Evolutionary conservation across 768 basidiomycete genomes (phyloP).

Genomic region (Boletus rubescentipes): DNA sequence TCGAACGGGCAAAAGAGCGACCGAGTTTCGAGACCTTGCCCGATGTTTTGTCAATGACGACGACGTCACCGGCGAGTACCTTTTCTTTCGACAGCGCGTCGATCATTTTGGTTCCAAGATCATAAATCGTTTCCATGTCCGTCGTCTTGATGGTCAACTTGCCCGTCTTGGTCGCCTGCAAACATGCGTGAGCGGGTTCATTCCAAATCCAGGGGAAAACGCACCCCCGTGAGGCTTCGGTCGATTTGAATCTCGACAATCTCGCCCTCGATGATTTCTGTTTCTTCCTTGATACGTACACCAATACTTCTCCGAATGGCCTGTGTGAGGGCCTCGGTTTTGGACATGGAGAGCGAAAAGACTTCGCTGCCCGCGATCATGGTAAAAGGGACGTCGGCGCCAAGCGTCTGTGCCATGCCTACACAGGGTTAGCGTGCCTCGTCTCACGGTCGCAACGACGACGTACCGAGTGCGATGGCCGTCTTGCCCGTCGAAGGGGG

Average conservation of each 20-base stretch:
- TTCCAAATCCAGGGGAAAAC: constrained; percentile 10
- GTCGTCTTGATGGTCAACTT: constrained; percentile 97
- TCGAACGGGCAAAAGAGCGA: constrained; percentile 92
- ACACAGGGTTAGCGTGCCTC: neutral
- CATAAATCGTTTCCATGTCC: constrained; percentile 99
- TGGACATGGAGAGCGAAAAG: constrained; percentile 97
- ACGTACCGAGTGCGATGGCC: constrained; percentile 90
- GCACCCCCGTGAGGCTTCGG: constrained; percentile 91
- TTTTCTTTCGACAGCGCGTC: constrained; percentile 97
- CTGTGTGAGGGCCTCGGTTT: constrained; percentile 97
- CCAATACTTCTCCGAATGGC: constrained; percentile 96
- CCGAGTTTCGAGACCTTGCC: constrained; percentile 97
- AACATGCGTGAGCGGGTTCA: neutral
- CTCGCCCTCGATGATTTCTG: constrained; percentile 96
- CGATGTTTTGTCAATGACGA: constrained; percentile 96
- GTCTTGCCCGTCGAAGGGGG: constrained; percentile 98
- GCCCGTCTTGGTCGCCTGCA: constrained; percentile 93
- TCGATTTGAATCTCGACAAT: constrained; percentile 99
- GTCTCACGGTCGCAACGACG: no score
- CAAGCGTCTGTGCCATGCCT: constrained; percentile 97
- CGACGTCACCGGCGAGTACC: constrained; percentile 90
- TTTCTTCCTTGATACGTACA: constrained; percentile 96
- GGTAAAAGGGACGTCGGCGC: constrained; percentile 94
- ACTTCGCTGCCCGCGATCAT: constrained; percentile 98
- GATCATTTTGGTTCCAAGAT: constrained; percentile 99